Evolutionary conservation across 163 green algal species (phyloP).

Genomic region (Prototheca cutis): DNA sequence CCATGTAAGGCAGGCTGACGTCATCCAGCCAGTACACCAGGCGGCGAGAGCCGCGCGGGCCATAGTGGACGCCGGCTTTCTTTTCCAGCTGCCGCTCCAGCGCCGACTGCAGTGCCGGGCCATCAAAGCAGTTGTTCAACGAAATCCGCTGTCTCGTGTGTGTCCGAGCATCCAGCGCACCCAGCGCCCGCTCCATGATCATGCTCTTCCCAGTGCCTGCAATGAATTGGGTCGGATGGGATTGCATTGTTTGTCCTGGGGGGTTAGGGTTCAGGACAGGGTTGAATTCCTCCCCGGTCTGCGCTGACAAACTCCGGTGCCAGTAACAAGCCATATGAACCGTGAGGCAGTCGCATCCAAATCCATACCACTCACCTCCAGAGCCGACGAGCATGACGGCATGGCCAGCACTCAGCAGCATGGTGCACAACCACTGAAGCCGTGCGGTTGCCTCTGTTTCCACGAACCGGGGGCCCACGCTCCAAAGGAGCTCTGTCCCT

Average conservation of each 20-base stretch:
- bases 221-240: too few relatives aligned
- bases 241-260: too few relatives aligned
- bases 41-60: slow-evolving; percentile 57
- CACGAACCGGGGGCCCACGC: slow-evolving; percentile 70
- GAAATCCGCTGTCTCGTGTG: not conserved
- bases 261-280: too few relatives aligned
- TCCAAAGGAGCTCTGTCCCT: too few relatives aligned
- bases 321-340: too few relatives aligned
- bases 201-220: slow-evolving; percentile 77
- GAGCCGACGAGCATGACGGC: slow-evolving; percentile 90
- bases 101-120: slow-evolving; percentile 51
- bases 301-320: too few relatives aligned
- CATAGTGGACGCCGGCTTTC: slow-evolving; percentile 67
- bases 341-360: too few relatives aligned
- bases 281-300: too few relatives aligned
- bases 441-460: slow-evolving; percentile 78
- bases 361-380: slow-evolving; percentile 2
- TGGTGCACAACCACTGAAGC: slow-evolving; percentile 75
- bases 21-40: slow-evolving; percentile 90
- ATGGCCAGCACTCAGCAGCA: slow-evolving; percentile 66
- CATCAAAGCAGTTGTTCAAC: slow-evolving; percentile 77
- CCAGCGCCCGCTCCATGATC: slow-evolving; percentile 80
- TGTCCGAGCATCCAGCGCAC: slow-evolving; percentile 61
- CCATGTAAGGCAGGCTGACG: slow-evolving; percentile 84
- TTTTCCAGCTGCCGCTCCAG: slow-evolving; percentile 78